phyloP scores from a whole-genome alignment of 2,329 filamentous ascomycete species.

The Aspergillus sclerotialis region DNA sequence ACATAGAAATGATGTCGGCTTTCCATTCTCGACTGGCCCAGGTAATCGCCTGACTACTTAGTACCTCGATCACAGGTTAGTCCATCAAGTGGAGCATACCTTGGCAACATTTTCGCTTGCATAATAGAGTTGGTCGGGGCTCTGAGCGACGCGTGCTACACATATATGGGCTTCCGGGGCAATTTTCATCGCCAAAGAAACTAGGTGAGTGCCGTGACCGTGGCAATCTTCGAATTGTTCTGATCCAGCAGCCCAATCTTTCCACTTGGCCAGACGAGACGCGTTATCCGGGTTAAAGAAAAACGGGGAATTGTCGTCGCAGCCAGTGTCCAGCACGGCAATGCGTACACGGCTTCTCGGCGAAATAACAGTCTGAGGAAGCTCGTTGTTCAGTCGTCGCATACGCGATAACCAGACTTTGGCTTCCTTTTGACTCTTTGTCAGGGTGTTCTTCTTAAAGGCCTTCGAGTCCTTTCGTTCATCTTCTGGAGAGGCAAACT shows the following conservation, averaged over 20 bases:
- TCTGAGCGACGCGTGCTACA: neutral
- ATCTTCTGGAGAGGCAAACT: no score
- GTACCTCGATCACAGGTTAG: no score
- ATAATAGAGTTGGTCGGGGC: neutral
- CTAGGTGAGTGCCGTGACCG: neutral
- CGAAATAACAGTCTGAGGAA: neutral
- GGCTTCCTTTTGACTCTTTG: neutral
- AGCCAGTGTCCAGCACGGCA: neutral
- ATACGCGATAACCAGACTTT: neutral
- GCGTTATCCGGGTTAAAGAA: neutral
- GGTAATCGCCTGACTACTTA: neutral
- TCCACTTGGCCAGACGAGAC: neutral
- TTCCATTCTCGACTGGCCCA: neutral
- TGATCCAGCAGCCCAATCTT: neutral
- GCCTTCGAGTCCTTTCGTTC: no score
- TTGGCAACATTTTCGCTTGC: neutral
- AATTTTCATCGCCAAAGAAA: neutral
- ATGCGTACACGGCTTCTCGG: neutral
- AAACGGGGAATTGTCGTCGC: neutral
- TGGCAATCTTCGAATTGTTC: neutral
- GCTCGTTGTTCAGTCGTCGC: neutral
- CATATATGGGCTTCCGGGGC: neutral
- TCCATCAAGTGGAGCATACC: neutral
- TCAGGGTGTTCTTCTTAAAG: neutral
- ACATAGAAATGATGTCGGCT: neutral